Percentiles rank a stretch among this genome's conserved stretches.
phyloP scores from a whole-genome alignment of 495 filamentous ascomycete species.

The Talaromyces wortmannii region DNA sequence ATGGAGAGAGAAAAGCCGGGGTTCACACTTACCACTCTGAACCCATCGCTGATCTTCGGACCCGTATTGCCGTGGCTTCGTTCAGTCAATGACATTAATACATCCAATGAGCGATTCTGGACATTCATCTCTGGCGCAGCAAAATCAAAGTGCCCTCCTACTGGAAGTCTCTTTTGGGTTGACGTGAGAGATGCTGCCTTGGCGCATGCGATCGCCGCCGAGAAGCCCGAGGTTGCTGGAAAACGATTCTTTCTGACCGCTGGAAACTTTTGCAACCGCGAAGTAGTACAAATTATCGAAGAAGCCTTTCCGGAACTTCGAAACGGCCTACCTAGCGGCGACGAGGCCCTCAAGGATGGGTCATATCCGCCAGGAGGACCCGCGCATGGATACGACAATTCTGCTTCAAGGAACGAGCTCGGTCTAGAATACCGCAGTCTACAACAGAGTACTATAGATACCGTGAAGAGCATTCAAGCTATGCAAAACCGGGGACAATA shows the following conservation, averaged over 20 bases:
- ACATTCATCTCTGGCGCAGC: conserved; percentile 44
- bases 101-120: conserved; percentile 46
- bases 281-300: conserved; percentile 47
- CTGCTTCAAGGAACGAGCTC: conserved; percentile 35
- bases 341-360: conserved; percentile 24
- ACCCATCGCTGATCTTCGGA: conserved; percentile 55
- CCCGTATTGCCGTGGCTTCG: conserved; percentile 46
- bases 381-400: conserved; percentile 34
- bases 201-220: conserved; percentile 55
- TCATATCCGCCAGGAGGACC: conserved; percentile 28
- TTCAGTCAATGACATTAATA: conserved; percentile 45
- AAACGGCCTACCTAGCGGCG: conserved; percentile 38
- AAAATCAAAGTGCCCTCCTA: conserved; percentile 46
- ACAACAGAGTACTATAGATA: conserved; percentile 42
- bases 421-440: conserved; percentile 39
- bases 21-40: conserved; percentile 57
- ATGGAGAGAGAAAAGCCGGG: conserved; percentile 52
- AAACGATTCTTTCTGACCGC: conserved; percentile 56
- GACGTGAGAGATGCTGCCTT: conserved; percentile 54
- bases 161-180: conserved; percentile 40
- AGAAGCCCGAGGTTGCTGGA: conserved; percentile 44
- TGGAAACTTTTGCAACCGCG: conserved; percentile 47
- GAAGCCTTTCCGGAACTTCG: conserved; percentile 52
- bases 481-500: not conserved
- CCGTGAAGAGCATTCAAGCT: conserved; percentile 22